These are phyloP conservation scores for Citrus reticulata DNA, from an alignment of 345 rosid species.

Conservation along the genomic window DNA sequence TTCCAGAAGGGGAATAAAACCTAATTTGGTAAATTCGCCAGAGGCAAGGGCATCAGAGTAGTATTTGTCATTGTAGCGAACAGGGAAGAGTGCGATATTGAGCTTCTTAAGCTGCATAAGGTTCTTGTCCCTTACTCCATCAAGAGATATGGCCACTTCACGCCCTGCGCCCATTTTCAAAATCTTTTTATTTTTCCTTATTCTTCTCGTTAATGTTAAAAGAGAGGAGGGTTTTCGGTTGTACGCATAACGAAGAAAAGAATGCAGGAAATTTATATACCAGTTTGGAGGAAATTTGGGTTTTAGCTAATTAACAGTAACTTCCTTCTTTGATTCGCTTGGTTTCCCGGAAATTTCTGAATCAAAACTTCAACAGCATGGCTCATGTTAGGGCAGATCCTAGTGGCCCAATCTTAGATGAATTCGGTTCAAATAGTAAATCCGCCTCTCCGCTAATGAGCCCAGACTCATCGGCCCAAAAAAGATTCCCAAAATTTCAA, in stretches of 20 bases:
- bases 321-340: neutral
- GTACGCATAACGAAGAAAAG: neutral
- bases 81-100: slow-evolving; percentile 85
- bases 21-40: slow-evolving; percentile 90
- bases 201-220: neutral
- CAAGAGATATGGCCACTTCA: slow-evolving; percentile 71
- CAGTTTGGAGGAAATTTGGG: neutral
- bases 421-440: neutral
- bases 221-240: neutral
- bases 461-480: neutral
- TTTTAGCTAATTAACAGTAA: neutral
- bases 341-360: neutral
- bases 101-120: slow-evolving; percentile 96
- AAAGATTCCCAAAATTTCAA: neutral
- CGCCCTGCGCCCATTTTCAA: slow-evolving; percentile 70
- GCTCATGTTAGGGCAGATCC: neutral
- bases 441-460: neutral
- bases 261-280: neutral
- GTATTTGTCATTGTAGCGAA: slow-evolving; percentile 91
- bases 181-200: no score
- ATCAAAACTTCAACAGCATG: neutral
- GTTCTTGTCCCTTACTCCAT: slow-evolving; percentile 95
- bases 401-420: neutral
- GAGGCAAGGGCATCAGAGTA: slow-evolving; percentile 83
- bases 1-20: slow-evolving; percentile 30